phyloP scores from a whole-genome alignment of 2,329 filamentous ascomycete genomes.

The Cladophialophora psammophila region DNA sequence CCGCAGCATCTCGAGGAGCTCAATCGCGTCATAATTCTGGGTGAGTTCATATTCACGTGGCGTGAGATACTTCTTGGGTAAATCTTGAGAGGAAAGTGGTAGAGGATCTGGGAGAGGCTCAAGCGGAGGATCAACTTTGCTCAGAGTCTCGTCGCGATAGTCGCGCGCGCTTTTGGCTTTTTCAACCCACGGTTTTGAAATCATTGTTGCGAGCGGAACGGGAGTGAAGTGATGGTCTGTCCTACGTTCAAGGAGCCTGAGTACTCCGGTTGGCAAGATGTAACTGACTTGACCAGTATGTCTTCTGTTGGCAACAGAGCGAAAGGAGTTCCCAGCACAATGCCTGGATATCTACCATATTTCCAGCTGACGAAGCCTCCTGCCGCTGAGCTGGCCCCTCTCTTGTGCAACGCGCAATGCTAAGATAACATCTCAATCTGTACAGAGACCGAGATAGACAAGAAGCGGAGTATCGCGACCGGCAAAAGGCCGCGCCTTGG shows the following conservation, averaged over 20 bases:
- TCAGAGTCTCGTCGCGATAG: slow-evolving; percentile 40
- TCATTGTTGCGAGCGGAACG: slow-evolving; percentile 11
- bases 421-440: slow-evolving; percentile 12
- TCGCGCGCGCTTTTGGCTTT: slow-evolving; percentile 33
- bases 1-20: slow-evolving; percentile 53
- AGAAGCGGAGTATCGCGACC: slow-evolving; percentile 25
- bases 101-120: slow-evolving; percentile 28
- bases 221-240: background rate
- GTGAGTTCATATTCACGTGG: slow-evolving; percentile 60
- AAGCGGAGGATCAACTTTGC: slow-evolving; percentile 40
- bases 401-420: background rate
- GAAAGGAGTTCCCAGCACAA: background rate
- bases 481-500: slow-evolving; percentile 4
- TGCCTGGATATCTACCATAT: slow-evolving; percentile 1
- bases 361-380: background rate
- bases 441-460: slow-evolving; percentile 18
- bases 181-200: slow-evolving; percentile 34
- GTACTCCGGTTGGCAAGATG: background rate
- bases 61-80: slow-evolving; percentile 58
- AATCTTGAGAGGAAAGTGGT: slow-evolving; percentile 47
- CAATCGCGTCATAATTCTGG: slow-evolving; percentile 44
- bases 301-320: background rate
- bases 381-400: background rate
- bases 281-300: background rate
- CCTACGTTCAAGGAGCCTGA: background rate